Evolutionary conservation across 371 early-diverging fungal genomes (phyloP).

Genomic region (Zancudomyces culisetae): DNA sequence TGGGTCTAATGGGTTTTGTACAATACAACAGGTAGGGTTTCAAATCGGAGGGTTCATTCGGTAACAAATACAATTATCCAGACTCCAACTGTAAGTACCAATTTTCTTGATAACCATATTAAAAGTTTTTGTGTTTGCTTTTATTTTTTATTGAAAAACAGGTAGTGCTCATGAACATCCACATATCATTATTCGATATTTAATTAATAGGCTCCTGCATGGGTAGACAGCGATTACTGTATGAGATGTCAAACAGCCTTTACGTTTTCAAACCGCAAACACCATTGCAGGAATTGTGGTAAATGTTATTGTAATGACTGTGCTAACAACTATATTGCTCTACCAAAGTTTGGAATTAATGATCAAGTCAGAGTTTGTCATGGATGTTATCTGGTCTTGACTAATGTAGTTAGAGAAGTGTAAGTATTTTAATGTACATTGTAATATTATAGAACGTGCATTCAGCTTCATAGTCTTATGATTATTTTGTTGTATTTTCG

Average conservation of each 20-base stretch:
- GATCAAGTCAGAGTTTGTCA: conserved; percentile 86
- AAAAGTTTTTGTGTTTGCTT: not conserved
- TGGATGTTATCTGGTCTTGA: conserved; percentile 55
- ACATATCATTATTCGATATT: not conserved
- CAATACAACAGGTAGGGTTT: not conserved
- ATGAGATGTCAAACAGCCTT: conserved; percentile 77
- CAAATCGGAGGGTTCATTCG: conserved; percentile 3
- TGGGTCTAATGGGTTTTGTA: not conserved
- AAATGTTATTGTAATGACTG: conserved; percentile 78
- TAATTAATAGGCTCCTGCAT: conserved; percentile 53
- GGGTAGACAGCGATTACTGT: conserved; percentile 84
- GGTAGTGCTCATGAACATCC: not conserved
- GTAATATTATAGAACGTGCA: too few species aligned
- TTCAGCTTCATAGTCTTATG: too few species aligned
- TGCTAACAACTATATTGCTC: conserved; percentile 57
- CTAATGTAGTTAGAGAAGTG: conserved; percentile 19
- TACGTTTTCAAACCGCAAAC: conserved; percentile 85
- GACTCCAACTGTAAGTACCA: conserved; percentile 2
- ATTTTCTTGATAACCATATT: not conserved
- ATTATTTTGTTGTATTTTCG: too few species aligned
- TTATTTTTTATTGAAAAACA: not conserved
- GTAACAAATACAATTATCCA: conserved; percentile 14
- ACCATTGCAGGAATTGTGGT: conserved; percentile 93
- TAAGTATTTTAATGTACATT: not conserved
- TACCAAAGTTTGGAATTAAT: conserved; percentile 70